Conservation (phyloP, 2,329 filamentous ascomycete genomes). For the Pyricularia sp. region DNA sequence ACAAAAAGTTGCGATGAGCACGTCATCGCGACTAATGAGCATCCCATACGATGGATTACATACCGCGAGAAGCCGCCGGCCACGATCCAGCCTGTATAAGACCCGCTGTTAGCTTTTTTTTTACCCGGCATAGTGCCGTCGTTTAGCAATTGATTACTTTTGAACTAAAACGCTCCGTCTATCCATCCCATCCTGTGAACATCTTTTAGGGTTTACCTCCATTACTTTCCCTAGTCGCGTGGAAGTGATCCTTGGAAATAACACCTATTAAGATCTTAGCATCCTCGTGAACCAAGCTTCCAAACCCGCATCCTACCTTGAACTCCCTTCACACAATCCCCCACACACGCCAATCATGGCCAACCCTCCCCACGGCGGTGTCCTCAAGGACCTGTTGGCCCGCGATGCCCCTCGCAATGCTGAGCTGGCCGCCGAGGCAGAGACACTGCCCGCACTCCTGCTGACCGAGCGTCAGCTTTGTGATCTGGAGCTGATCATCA, state of each 20-base stretch:
- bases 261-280: background rate
- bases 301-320: background rate
- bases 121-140: background rate
- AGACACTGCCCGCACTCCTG: slow-evolving; percentile 73
- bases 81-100: background rate
- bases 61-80: background rate
- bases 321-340: background rate
- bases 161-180: background rate
- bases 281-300: background rate
- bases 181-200: background rate
- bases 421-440: slow-evolving; percentile 75
- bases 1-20: slow-evolving; percentile 9
- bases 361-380: slow-evolving; percentile 73
- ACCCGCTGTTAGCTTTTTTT: background rate
- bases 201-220: background rate
- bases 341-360: slow-evolving; percentile 38
- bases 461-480: slow-evolving; percentile 93
- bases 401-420: slow-evolving; percentile 78
- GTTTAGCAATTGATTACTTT: background rate
- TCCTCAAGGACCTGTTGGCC: slow-evolving; percentile 95
- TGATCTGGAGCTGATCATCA: slow-evolving; percentile 94
- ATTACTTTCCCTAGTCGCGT: background rate
- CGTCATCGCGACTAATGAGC: slow-evolving; percentile 14
- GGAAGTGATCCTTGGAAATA: background rate
- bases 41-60: slow-evolving; percentile 5